Percentiles rank a stretch among this genome's conserved stretches.
Conservation (phyloP, 1,284 basidiomycete genomes). For the Rhodotorula sp. region DNA sequence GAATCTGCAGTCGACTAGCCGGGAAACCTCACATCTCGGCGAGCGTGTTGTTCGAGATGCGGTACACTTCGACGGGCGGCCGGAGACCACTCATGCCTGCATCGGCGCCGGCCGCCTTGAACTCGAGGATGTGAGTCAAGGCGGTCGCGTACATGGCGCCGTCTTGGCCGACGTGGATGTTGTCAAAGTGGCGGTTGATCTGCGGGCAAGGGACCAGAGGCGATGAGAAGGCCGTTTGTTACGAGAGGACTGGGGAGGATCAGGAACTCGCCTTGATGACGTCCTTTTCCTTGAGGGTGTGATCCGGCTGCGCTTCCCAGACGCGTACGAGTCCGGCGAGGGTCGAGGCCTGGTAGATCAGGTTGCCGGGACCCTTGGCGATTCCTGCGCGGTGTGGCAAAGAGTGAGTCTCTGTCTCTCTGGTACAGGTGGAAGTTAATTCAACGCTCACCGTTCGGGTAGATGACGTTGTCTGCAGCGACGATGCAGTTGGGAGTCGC, state of each 20-base stretch:
- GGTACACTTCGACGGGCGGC: constrained; percentile 25
- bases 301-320: constrained; percentile 32
- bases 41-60: constrained; percentile 27
- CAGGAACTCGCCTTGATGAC: constrained; percentile 13
- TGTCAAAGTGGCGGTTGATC: constrained; percentile 37
- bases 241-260: not conserved
- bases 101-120: constrained; percentile 15
- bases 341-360: constrained; percentile 35
- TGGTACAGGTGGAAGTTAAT: too few relatives aligned
- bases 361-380: constrained; percentile 33
- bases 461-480: constrained; percentile 32
- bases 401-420: too few relatives aligned
- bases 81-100: constrained; percentile 5
- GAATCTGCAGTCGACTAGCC: too few relatives aligned
- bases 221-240: too few relatives aligned
- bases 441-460: constrained; percentile 36
- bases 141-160: constrained; percentile 34
- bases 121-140: constrained; percentile 29
- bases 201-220: not conserved
- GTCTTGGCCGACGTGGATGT: constrained; percentile 35
- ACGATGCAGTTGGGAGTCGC: constrained; percentile 22
- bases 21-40: not conserved
- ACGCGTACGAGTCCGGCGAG: constrained; percentile 27
- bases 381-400: not conserved
- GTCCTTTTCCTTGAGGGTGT: constrained; percentile 31